These are phyloP conservation scores for Aspergillus puulaauensis DNA, from an alignment of 2,329 filamentous ascomycete species.

Conservation along the genomic window DNA sequence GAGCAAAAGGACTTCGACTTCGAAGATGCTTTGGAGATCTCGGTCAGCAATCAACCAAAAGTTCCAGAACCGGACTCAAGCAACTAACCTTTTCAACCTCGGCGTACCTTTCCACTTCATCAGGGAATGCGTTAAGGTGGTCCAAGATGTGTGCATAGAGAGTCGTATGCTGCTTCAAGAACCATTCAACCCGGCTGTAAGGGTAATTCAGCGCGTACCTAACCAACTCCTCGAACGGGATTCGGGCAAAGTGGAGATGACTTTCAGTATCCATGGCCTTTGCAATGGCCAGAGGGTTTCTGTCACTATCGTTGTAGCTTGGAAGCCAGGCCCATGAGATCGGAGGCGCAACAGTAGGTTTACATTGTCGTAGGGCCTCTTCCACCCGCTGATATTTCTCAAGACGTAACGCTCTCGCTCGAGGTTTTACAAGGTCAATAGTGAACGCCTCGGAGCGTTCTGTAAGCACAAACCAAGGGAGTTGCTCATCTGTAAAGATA, in stretches of 20 bases:
- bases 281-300: constrained; percentile 29
- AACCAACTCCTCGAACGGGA: constrained; percentile 42
- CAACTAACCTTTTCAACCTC: constrained; percentile 38
- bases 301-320: constrained; percentile 17
- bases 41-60: constrained; percentile 1
- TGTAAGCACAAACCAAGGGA: constrained; percentile 35
- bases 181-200: constrained; percentile 37
- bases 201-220: constrained; percentile 39
- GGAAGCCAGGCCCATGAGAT: constrained; percentile 41
- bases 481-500: constrained; percentile 35
- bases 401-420: constrained; percentile 30
- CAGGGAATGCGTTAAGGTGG: constrained; percentile 32
- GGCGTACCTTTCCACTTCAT: constrained; percentile 31
- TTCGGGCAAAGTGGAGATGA: constrained; percentile 38
- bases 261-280: constrained; percentile 39
- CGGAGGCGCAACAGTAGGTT: constrained; percentile 19
- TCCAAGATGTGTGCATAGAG: constrained; percentile 34
- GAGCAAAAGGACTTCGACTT: constrained; percentile 37
- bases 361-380: constrained; percentile 37
- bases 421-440: constrained; percentile 25
- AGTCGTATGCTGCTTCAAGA: constrained; percentile 38
- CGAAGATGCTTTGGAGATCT: constrained; percentile 33
- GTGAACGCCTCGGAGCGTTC: constrained; percentile 37
- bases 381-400: constrained; percentile 39
- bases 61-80: background rate